Conservation (phyloP, 805 yeast species). For the Vanderwaltozyma yarrowii region DNA sequence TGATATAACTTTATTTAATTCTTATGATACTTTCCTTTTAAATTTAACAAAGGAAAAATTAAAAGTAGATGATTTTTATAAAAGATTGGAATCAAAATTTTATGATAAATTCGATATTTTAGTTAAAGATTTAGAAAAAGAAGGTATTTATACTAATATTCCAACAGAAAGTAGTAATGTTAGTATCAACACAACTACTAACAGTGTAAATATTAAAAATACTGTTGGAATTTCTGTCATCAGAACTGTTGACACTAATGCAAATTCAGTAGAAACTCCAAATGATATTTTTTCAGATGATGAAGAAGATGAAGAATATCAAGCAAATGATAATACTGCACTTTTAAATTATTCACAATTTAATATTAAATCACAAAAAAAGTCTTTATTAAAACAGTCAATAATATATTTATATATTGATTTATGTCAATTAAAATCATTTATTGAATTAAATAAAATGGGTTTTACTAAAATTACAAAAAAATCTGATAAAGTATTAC, state of each 20-base stretch:
- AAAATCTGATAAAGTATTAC: slow-evolving; percentile 77
- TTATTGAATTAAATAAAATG: slow-evolving; percentile 69
- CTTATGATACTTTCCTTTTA: slow-evolving; percentile 36
- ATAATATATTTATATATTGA: slow-evolving; percentile 55
- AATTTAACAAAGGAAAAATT: slow-evolving; percentile 38
- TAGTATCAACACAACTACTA: background rate
- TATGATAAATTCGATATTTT: slow-evolving; percentile 37
- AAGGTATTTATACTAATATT: slow-evolving; percentile 10
- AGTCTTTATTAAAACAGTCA: slow-evolving; percentile 60
- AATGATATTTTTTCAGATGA: slow-evolving; percentile 7
- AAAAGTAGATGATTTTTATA: slow-evolving; percentile 45
- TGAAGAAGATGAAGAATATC: slow-evolving; percentile 30
- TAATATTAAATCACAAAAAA: slow-evolving; percentile 39
- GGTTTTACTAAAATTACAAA: slow-evolving; percentile 84
- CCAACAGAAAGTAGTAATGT: background rate
- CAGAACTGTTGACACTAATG: background rate
- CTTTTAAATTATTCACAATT: slow-evolving; percentile 41
- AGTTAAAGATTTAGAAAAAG: slow-evolving; percentile 37
- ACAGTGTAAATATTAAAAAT: background rate
- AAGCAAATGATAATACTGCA: slow-evolving; percentile 37
- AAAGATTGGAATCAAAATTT: slow-evolving; percentile 36
- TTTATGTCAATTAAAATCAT: slow-evolving; percentile 74
- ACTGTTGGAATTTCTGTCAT: background rate
- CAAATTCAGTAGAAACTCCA: background rate
- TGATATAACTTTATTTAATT: slow-evolving; percentile 23